phyloP scores from a whole-genome alignment of 495 filamentous ascomycete genomes.

The Annulohypoxylon moriforme region DNA sequence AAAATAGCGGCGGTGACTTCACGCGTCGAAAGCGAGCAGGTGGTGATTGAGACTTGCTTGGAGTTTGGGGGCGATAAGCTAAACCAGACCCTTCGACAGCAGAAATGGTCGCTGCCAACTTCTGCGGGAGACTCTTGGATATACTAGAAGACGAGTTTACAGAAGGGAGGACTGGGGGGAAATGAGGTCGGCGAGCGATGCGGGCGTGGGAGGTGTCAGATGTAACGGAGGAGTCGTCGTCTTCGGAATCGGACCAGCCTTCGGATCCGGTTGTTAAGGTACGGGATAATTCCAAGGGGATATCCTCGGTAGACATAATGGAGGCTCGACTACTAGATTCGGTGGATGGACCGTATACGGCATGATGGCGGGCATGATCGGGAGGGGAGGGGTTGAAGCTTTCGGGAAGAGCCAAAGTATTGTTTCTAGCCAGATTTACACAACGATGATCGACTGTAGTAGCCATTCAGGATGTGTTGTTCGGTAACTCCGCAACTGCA shows the following conservation, averaged over 20 bases:
- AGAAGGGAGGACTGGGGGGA: conserved; percentile 40
- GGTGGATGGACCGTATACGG: conserved; percentile 31
- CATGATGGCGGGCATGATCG: conserved; percentile 41
- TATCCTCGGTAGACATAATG: conserved; percentile 46
- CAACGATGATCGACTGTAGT: conserved; percentile 26
- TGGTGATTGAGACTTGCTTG: conserved; percentile 40
- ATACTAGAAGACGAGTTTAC: conserved; percentile 39
- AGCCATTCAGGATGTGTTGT: conserved; percentile 42
- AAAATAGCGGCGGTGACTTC: conserved; percentile 35
- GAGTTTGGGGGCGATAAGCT: conserved; percentile 17
- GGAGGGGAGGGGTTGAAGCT: conserved; percentile 17
- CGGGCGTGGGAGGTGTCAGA: conserved; percentile 46
- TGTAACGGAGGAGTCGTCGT: conserved; percentile 35
- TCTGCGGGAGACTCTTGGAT: conserved; percentile 44
- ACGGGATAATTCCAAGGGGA: conserved; percentile 40
- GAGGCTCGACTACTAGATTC: conserved; percentile 39
- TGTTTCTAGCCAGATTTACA: conserved; percentile 40
- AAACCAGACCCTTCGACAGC: conserved; percentile 27
- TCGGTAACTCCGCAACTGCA: conserved; percentile 30
- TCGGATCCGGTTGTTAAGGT: conserved; percentile 41
- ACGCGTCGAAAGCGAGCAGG: conserved; percentile 36
- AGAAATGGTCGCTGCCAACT: conserved; percentile 38
- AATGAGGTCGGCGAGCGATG: conserved; percentile 37
- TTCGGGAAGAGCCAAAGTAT: conserved; percentile 25
- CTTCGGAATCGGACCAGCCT: conserved; percentile 38